Conservation (phyloP, 1,284 basidiomycete species). For the Polyporus tsugae region DNA sequence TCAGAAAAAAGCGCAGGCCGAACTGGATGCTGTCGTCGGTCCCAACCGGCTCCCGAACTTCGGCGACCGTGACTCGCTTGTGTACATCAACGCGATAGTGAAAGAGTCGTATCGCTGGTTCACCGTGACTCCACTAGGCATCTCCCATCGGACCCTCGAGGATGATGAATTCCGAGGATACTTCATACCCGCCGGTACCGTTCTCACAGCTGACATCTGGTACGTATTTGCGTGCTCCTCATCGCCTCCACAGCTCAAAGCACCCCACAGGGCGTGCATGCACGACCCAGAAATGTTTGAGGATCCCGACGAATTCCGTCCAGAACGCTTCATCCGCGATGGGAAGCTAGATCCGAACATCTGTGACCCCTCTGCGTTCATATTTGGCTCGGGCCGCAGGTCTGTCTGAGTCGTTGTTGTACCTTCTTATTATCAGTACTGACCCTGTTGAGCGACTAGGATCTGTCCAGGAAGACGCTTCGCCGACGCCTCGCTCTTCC, state of each 20-base stretch:
- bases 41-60: constrained; percentile 35
- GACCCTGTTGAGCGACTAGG: neutral
- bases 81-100: constrained; percentile 34
- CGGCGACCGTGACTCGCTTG: constrained; percentile 25
- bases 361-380: neutral
- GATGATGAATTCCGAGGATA: constrained; percentile 33
- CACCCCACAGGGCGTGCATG: constrained; percentile 25
- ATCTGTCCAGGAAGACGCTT: constrained; percentile 15
- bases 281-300: constrained; percentile 30
- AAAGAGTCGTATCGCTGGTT: constrained; percentile 36
- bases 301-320: constrained; percentile 30
- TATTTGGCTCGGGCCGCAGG: constrained; percentile 1
- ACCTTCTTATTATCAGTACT: neutral
- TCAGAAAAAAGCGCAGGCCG: constrained; percentile 38
- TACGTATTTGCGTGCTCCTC: constrained; percentile 15
- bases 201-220: constrained; percentile 31
- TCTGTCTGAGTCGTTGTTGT: neutral
- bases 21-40: constrained; percentile 40
- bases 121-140: constrained; percentile 27
- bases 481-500: constrained; percentile 27
- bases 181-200: constrained; percentile 35
- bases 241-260: no score
- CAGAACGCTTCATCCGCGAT: constrained; percentile 24
- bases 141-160: constrained; percentile 13
- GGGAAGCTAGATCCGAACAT: neutral